These are phyloP conservation scores for Colletotrichum navitas DNA, from an alignment of 2,329 filamentous ascomycete genomes.

Conservation along the genomic window DNA sequence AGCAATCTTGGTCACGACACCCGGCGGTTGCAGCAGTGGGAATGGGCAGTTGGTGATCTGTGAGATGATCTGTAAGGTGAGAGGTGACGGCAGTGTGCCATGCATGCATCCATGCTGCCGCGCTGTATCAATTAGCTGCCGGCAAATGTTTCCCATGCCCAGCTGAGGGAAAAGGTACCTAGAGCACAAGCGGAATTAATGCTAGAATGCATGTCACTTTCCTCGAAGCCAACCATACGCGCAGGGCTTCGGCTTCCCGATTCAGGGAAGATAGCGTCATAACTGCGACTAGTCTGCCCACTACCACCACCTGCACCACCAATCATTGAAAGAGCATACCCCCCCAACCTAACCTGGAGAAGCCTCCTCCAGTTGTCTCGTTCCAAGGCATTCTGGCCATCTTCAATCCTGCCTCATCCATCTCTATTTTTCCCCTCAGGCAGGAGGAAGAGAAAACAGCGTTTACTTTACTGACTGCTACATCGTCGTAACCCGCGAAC, in stretches of 20 bases:
- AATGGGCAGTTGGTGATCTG: conserved; percentile 8
- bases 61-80: conserved; percentile 3
- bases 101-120: neutral
- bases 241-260: conserved; percentile 22
- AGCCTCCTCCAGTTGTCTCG: conserved; percentile 8
- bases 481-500: conserved; percentile 16
- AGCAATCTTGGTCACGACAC: conserved; percentile 13
- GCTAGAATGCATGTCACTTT: neutral
- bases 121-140: conserved; percentile 3
- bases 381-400: conserved; percentile 22
- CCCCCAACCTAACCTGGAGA: neutral
- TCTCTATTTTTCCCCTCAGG: conserved; percentile 10
- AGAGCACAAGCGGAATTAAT: neutral
- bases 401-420: conserved; percentile 18
- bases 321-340: conserved; percentile 24
- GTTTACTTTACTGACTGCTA: neutral
- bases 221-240: conserved; percentile 13
- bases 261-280: conserved; percentile 41
- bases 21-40: conserved; percentile 5
- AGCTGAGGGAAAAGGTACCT: neutral
- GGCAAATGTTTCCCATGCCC: neutral
- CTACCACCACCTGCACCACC: conserved; percentile 23
- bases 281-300: conserved; percentile 35
- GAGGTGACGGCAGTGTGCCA: conserved; percentile 2
- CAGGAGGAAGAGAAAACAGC: conserved; percentile 23